phyloP scores from a whole-genome alignment of 352 stramenopile species.

The Globisporangium alternatum region DNA sequence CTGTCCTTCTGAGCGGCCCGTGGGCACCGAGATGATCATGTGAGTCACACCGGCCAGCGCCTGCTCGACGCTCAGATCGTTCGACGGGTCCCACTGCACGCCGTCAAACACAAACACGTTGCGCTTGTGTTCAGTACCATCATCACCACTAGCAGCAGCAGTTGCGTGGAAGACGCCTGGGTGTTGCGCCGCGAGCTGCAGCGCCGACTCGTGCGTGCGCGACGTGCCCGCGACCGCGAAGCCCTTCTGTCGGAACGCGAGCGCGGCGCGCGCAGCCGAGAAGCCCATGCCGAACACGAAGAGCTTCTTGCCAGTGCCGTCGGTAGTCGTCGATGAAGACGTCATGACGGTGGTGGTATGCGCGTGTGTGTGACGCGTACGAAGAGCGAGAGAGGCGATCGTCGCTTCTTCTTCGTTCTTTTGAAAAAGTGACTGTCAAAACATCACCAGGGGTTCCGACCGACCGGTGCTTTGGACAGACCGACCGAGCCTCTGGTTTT shows the following conservation, averaged over 20 bases:
- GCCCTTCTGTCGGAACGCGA: conserved; percentile 55
- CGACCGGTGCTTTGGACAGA: too few relatives aligned
- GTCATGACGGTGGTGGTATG: background rate
- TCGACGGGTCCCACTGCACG: conserved; percentile 37
- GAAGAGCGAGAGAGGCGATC: background rate
- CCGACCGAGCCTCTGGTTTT: too few relatives aligned
- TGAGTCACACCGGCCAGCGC: conserved; percentile 66
- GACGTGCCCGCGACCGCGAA: conserved; percentile 76
- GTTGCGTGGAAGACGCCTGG: conserved; percentile 37
- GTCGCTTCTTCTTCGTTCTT: conserved; percentile 5
- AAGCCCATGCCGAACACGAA: conserved; percentile 91
- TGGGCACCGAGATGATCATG: conserved; percentile 73
- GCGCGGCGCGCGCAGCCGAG: conserved; percentile 68
- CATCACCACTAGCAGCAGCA: background rate
- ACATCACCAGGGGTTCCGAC: too few relatives aligned
- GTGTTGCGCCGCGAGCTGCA: conserved; percentile 34
- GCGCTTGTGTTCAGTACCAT: conserved; percentile 11
- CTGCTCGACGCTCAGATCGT: conserved; percentile 32
- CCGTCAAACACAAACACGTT: conserved; percentile 87
- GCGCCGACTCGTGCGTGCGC: conserved; percentile 46
- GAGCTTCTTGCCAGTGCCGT: conserved; percentile 32
- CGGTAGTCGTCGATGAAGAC: background rate
- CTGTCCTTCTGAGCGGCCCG: conserved; percentile 35
- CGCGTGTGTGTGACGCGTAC: background rate
- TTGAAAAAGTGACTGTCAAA: background rate